Evolutionary conservation across 768 basidiomycete genomes (phyloP), one percentile per base, ranked within the genome.

Genomic region (Kwoniella pini): DNA sequence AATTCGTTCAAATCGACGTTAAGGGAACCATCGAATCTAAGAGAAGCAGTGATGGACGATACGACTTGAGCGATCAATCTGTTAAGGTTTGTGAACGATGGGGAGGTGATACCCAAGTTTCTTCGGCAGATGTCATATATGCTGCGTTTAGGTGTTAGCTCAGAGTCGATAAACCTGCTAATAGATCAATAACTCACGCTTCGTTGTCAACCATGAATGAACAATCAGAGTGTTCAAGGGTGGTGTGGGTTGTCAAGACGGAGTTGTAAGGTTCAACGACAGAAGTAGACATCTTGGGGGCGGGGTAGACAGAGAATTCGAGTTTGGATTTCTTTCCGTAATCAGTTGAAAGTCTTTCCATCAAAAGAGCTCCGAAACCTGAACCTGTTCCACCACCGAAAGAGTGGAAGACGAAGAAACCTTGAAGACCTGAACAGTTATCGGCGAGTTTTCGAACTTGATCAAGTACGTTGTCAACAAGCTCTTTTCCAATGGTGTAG

Each of bases 121-220:
- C 89, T 87, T 84, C 96, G 94, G 90, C 95, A 98, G 77, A 98
- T 98, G 78, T 97, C 94, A 80, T 95, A 98, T 77, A 98, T 98
- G 54, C 94, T 79, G 56, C 17, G 3, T 3, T 12, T 17, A 19
- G n/a, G n/a, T n/a, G 10, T n/a, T n/a, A 22, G 45, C 26, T 60
- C 51, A 61, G 12, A n/a, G n/a, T n/a, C 15, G 24, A n/a, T 15
- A 13, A 15, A 5, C 33, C 24, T 12, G 28, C 52, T 17, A 27
- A 28, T 17, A 21, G 19, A 31, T 27, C 13, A n/a, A 24, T 19
- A 2, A 74, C 78, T 73, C 59, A 79, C 77, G 80, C 96, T 80
- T 99, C 94, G 78, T 99, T 99, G 78, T 99, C 96, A 64, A 99
- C 96, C 95, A 99, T 98, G 85, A 99, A 99, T 36, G 96, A 97